Evolutionary conservation across 305 asterid genomes (phyloP).

Genomic region (Solanum hybrid): DNA sequence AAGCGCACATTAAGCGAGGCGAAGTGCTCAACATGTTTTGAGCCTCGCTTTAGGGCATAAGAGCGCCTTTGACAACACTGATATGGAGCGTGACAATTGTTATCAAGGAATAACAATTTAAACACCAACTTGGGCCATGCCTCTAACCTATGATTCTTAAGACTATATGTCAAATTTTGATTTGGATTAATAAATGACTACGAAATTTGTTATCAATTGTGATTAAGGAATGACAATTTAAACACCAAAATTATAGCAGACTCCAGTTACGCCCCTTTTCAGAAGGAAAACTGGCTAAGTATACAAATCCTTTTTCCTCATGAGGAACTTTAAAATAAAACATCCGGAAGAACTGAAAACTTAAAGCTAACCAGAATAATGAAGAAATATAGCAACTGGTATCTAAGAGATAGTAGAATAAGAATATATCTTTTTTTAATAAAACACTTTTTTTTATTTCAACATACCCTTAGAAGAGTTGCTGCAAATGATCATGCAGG

Average conservation of each 20-base stretch:
- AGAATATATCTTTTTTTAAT: background rate
- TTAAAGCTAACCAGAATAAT: background rate
- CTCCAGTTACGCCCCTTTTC: background rate
- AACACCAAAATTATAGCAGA: background rate
- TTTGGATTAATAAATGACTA: background rate
- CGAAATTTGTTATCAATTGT: background rate
- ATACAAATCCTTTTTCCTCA: background rate
- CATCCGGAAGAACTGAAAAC: background rate
- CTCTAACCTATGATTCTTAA: background rate
- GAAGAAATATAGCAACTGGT: background rate
- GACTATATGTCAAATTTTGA: background rate
- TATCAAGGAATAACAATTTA: background rate
- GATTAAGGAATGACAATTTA: background rate
- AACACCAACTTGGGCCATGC: background rate
- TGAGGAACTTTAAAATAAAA: background rate
- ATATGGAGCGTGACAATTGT: background rate
- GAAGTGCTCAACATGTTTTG: background rate
- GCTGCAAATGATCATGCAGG: background rate
- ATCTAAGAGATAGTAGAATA: background rate
- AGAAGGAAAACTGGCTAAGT: background rate
- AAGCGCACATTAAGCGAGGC: background rate
- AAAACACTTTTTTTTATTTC: background rate
- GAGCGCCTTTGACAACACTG: background rate
- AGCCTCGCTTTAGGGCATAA: background rate
- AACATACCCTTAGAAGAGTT: background rate